phyloP scores from a whole-genome alignment of 352 stramenopile genomes.

The Pythium vanterpoolii region DNA sequence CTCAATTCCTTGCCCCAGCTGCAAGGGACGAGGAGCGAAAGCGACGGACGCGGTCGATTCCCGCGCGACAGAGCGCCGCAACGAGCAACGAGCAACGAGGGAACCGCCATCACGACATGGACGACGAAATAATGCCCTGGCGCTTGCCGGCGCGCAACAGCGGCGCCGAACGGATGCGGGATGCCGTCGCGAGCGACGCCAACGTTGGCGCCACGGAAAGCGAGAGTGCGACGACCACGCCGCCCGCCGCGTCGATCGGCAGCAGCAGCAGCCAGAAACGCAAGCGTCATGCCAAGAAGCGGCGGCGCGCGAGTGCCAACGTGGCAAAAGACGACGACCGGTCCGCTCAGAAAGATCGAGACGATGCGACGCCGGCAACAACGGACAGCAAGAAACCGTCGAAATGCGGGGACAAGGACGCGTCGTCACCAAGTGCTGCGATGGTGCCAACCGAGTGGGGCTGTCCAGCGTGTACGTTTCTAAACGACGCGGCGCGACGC shows the following conservation, averaged over 20 bases:
- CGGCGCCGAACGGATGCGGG: background rate
- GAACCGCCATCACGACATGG: background rate
- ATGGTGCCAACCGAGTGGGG: slow-evolving; percentile 37
- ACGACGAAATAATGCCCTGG: slow-evolving; percentile 5
- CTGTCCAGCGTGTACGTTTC: slow-evolving; percentile 67
- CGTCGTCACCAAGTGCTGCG: background rate
- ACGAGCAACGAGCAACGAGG: background rate
- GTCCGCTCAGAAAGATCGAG: background rate
- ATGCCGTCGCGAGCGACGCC: background rate
- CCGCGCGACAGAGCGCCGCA: background rate
- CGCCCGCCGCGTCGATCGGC: background rate
- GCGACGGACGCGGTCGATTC: background rate
- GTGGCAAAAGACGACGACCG: background rate
- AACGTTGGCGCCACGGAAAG: background rate
- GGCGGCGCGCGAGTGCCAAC: background rate
- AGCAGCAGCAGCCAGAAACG: slow-evolving; percentile 20
- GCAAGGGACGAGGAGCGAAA: background rate
- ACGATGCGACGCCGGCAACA: background rate
- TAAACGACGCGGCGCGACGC: slow-evolving; percentile 53
- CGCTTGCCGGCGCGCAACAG: slow-evolving; percentile 1
- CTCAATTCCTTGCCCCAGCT: background rate
- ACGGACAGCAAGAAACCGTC: background rate
- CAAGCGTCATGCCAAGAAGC: slow-evolving; percentile 21
- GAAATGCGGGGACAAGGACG: background rate
- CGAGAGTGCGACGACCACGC: background rate